Base-by-base conservation (phyloP, 352 stramenopile species). In the Phytophthora pluvialis region DNA sequence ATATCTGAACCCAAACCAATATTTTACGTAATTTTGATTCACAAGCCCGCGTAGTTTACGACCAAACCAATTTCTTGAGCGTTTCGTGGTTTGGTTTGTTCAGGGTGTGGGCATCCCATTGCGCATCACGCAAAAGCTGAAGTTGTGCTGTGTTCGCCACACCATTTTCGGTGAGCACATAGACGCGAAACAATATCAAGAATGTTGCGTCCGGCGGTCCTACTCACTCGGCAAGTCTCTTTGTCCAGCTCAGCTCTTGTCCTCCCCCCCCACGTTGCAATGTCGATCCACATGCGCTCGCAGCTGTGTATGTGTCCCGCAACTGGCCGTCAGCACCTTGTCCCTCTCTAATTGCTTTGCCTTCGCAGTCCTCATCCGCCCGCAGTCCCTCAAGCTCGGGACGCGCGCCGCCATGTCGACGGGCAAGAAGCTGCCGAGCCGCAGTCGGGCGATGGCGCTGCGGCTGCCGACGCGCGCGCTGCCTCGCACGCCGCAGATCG, bases 261-360 rank as follows among this genome's bases (percentile, higher is more conserved):
- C 33, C 21, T 47, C n/a, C 1, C 21, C 21, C 21, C 2, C 21
- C 21, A 21, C 21, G 26, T 11, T 21, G 35, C 43, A 53, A 78
- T 78, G 71, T 78, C 67, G 43, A 73, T 75, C 69, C 79, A 86
- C 67, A 75, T 82, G 59, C 79, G 75, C 45, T 60, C 77, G 39
- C 76, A 88, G 67, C 67, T 86, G 62, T 79, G 72, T 83, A 61
- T 33, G 75, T 77, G 5, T 49, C 25, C 33, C 43, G 8, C 6
- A 33, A 13, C 1, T 39, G 3, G 1, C 32, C 31, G 56, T 13
- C n/a, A 15, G 16, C 26, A 4, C 25, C 32, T 39, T n/a, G 8
- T 15, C n/a, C 29, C 18, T 26, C 26, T 39, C 29, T 49, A 55
- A 48, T 36, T 56, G 16, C 28, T 38, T 61, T 47, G 15, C 32